phyloP scores from a whole-genome alignment of 305 asterid species.

The Solanum hybrid region DNA sequence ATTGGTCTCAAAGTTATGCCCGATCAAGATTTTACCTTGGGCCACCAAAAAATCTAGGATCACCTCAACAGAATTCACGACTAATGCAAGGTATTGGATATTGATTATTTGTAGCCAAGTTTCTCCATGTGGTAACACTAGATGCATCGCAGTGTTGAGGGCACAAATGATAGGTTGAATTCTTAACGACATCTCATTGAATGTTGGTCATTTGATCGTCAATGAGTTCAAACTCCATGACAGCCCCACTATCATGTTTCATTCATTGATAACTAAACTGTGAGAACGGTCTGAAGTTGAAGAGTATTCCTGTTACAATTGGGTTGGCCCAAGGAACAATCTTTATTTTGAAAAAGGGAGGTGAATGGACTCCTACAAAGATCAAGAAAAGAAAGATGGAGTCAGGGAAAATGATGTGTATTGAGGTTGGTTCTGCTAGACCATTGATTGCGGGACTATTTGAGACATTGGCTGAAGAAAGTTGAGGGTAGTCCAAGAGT shows the following conservation, averaged over 20 bases:
- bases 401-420: background rate
- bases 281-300: background rate
- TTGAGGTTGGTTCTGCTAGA: background rate
- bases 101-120: background rate
- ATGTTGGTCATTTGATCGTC: background rate
- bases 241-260: no score
- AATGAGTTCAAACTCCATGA: background rate
- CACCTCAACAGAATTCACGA: background rate
- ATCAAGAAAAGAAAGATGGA: background rate
- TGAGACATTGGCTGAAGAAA: background rate
- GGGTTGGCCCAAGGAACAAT: no score
- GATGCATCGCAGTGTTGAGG: background rate
- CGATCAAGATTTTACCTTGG: background rate
- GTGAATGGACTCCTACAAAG: background rate
- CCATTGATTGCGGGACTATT: background rate
- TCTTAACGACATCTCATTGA: no score
- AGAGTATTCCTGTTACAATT: background rate
- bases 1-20: background rate
- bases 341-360: background rate
- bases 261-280: no score
- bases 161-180: background rate
- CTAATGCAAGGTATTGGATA: background rate
- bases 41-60: background rate
- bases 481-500: background rate
- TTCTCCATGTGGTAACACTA: background rate